A percentile compares a stretch with the other conserved stretches of the same genome.
phyloP scores from a whole-genome alignment of 495 filamentous ascomycete genomes.

The Trichoderma gamsii region DNA sequence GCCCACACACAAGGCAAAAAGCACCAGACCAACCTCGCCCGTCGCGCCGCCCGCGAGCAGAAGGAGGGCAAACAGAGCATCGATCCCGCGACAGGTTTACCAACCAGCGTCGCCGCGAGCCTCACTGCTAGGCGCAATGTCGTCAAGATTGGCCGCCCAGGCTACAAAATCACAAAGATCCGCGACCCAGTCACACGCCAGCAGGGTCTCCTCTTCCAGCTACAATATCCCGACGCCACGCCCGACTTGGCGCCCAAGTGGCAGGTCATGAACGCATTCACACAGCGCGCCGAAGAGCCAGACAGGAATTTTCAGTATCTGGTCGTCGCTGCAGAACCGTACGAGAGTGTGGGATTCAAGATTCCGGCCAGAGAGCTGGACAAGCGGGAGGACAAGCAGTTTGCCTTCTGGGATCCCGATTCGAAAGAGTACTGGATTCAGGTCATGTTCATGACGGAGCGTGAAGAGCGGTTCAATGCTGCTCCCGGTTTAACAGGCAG shows the following conservation, averaged over 20 bases:
- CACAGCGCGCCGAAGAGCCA: conserved; percentile 92
- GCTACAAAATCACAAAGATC: conserved; percentile 97
- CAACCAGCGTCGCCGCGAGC: conserved; percentile 61
- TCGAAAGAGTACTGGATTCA: conserved; percentile 98
- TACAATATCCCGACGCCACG: conserved; percentile 90
- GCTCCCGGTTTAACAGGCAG: conserved; percentile 73
- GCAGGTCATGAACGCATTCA: conserved; percentile 94
- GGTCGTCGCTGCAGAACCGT: conserved; percentile 92
- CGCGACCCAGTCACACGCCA: conserved; percentile 86
- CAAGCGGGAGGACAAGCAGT: conserved; percentile 76
- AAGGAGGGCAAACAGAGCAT: conserved; percentile 69
- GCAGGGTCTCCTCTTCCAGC: conserved; percentile 84
- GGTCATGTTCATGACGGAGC: conserved; percentile 97
- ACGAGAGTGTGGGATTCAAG: conserved; percentile 95
- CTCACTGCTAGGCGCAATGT: conserved; percentile 67
- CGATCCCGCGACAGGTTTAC: conserved; percentile 68
- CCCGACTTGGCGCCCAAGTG: conserved; percentile 70
- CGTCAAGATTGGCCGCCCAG: conserved; percentile 95
- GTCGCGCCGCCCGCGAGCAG: conserved; percentile 87
- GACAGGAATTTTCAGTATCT: conserved; percentile 94
- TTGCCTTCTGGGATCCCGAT: conserved; percentile 94
- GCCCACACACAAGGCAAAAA: conserved; percentile 98
- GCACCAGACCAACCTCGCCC: conserved; percentile 98
- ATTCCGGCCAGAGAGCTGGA: conserved; percentile 92
- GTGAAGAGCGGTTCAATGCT: conserved; percentile 90